These are phyloP conservation scores for Cutaneotrichosporon sp. DNA, from an alignment of 1,284 basidiomycete species.

Conservation along the genomic window DNA sequence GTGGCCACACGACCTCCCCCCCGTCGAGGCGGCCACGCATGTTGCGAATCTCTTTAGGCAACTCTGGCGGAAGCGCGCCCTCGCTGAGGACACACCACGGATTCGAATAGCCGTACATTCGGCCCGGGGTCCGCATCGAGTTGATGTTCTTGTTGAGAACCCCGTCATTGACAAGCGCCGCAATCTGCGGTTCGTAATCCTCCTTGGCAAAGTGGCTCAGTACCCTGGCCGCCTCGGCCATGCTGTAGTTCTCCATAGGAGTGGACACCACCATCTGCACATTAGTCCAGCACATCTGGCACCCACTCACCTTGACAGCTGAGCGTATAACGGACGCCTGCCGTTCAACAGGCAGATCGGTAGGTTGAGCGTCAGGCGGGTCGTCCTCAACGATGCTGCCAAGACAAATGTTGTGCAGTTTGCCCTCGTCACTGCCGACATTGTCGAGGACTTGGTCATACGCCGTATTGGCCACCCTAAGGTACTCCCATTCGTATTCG, in stretches of 20 bases:
- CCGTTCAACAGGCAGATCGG: not conserved
- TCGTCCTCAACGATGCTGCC: slow-evolving; percentile 52
- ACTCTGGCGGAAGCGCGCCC: slow-evolving; percentile 59
- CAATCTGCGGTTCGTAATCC: slow-evolving; percentile 54
- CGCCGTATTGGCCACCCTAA: slow-evolving; percentile 56
- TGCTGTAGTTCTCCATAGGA: slow-evolving; percentile 61
- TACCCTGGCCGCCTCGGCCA: slow-evolving; percentile 55
- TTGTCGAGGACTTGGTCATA: slow-evolving; percentile 46
- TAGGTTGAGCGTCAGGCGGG: slow-evolving; percentile 14
- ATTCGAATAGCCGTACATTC: slow-evolving; percentile 26
- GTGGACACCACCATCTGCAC: slow-evolving; percentile 62
- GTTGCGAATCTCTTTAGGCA: slow-evolving; percentile 58
- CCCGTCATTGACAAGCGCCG: slow-evolving; percentile 27
- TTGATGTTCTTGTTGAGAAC: slow-evolving; percentile 25
- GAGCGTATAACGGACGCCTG: slow-evolving; percentile 56
- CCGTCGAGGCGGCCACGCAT: slow-evolving; percentile 17
- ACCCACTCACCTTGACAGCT: slow-evolving; percentile 62
- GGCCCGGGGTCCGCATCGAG: slow-evolving; percentile 12
- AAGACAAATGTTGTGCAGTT: slow-evolving; percentile 58
- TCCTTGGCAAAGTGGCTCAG: slow-evolving; percentile 57
- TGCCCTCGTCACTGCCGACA: slow-evolving; percentile 57
- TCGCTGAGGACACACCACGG: slow-evolving; percentile 47
- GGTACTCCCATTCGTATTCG: slow-evolving; percentile 53
- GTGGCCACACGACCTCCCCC: slow-evolving; percentile 45
- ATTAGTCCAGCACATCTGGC: too few relatives aligned